Evolutionary conservation across 164 flowering plant species (phyloP).

Genomic region (Warburgia ugandensis): DNA sequence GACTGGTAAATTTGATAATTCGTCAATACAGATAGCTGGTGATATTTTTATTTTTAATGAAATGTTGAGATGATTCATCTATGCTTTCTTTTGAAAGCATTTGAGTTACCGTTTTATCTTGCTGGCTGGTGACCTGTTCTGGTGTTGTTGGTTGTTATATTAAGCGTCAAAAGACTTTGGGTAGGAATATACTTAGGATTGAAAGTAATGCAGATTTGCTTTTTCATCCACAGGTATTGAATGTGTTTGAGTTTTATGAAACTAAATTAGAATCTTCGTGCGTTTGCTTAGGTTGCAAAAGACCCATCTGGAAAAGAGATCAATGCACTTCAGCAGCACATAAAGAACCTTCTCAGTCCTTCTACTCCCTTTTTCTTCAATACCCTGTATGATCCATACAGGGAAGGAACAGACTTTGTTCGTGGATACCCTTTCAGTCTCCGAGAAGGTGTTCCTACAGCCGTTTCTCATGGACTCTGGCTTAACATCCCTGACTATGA

Average conservation of each 20-base stretch:
- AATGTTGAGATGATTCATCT: no score
- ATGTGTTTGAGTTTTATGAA: not conserved
- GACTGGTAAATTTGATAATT: no score
- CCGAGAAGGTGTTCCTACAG: conserved; percentile 70
- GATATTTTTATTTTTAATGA: no score
- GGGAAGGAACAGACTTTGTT: conserved; percentile 77
- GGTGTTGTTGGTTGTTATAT: no score
- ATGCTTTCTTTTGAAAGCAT: no score
- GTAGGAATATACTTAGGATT: no score
- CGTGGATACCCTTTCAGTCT: conserved; percentile 89
- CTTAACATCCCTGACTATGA: conserved; percentile 82
- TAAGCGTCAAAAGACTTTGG: no score
- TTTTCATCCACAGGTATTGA: no score
- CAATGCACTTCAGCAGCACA: conserved; percentile 81
- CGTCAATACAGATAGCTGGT: no score
- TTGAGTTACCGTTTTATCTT: no score
- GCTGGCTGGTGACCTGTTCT: no score
- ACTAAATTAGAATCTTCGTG: not conserved
- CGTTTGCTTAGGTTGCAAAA: conserved; percentile 53
- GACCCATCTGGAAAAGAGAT: conserved; percentile 68
- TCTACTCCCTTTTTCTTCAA: conserved; percentile 81
- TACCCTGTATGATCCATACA: conserved; percentile 76
- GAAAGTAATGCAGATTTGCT: no score
- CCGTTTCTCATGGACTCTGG: conserved; percentile 84
- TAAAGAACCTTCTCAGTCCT: conserved; percentile 60